phyloP scores from a whole-genome alignment of 1,139 yeast species.

The Groenewaldozyma sp. region DNA sequence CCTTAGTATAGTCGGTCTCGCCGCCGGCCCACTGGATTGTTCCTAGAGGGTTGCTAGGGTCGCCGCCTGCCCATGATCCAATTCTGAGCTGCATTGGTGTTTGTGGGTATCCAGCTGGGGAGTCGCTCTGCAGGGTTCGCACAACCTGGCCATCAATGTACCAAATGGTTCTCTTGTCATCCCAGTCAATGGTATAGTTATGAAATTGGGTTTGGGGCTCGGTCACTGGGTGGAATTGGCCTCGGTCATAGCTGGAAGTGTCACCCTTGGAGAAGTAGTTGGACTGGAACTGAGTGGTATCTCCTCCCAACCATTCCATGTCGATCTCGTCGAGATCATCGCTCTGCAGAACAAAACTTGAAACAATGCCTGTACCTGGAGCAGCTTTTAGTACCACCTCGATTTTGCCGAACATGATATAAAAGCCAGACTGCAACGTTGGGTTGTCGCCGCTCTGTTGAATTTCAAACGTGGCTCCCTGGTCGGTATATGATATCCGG shows the following conservation, averaged over 20 bases:
- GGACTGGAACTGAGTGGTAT: slow-evolving; percentile 61
- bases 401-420: slow-evolving; percentile 78
- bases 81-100: slow-evolving; percentile 63
- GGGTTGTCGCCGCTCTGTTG: slow-evolving; percentile 64
- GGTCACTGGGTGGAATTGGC: slow-evolving; percentile 52
- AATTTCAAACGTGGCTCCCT: slow-evolving; percentile 56
- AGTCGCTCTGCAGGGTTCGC: slow-evolving; percentile 37
- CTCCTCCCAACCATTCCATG: slow-evolving; percentile 77
- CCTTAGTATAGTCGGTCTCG: slow-evolving; percentile 50
- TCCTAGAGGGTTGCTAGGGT: slow-evolving; percentile 48
- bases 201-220: slow-evolving; percentile 48
- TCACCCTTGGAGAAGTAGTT: slow-evolving; percentile 79
- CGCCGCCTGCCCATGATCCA: slow-evolving; percentile 83
- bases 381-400: slow-evolving; percentile 68
- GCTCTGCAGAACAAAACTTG: slow-evolving; percentile 72
- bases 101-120: slow-evolving; percentile 57
- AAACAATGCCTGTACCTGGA: slow-evolving; percentile 64
- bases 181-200: slow-evolving; percentile 81
- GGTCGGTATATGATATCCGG: slow-evolving; percentile 27
- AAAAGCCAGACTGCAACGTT: slow-evolving; percentile 62
- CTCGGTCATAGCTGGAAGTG: slow-evolving; percentile 65
- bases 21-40: slow-evolving; percentile 88
- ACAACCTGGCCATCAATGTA: slow-evolving; percentile 50
- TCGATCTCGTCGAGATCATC: slow-evolving; percentile 86
- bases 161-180: slow-evolving; percentile 50